Percentiles rank a stretch among this genome's conserved stretches.
Evolutionary conservation across 2,329 filamentous ascomycete species (phyloP).

Genomic region (Fusarium albidum): DNA sequence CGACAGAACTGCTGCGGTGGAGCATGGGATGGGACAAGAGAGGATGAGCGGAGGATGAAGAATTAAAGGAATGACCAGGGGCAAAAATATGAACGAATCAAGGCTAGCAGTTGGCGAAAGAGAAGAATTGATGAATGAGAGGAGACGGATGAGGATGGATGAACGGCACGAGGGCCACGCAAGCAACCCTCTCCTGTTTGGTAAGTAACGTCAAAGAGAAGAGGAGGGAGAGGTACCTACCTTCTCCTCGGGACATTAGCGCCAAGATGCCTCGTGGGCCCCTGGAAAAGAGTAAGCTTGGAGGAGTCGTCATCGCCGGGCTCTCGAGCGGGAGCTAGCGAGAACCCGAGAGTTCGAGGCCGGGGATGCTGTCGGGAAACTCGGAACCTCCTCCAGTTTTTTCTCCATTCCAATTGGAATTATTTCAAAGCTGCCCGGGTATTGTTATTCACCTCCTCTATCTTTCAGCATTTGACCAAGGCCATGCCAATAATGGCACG

Average conservation of each 20-base stretch:
- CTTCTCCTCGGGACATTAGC: slow-evolving; percentile 28
- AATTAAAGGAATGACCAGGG: slow-evolving; percentile 27
- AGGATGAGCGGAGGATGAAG: slow-evolving; percentile 22
- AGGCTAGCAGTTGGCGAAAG: slow-evolving; percentile 7
- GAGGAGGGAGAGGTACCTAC: neutral
- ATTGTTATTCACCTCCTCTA: neutral
- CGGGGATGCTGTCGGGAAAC: neutral
- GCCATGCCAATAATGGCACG: neutral
- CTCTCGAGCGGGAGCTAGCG: slow-evolving; percentile 3
- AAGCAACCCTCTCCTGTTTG: slow-evolving; percentile 19
- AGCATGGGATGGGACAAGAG: slow-evolving; percentile 33
- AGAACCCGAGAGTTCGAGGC: slow-evolving; percentile 2
- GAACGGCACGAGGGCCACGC: slow-evolving; percentile 36
- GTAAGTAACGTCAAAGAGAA: no score
- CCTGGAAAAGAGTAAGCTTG: slow-evolving; percentile 20
- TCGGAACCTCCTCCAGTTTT: neutral
- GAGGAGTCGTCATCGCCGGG: slow-evolving; percentile 27
- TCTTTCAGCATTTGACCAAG: neutral
- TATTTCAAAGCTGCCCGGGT: no score
- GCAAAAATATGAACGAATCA: slow-evolving; percentile 27
- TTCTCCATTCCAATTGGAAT: neutral
- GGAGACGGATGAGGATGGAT: slow-evolving; percentile 30
- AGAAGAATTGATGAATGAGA: slow-evolving; percentile 25
- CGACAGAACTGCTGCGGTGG: slow-evolving; percentile 28
- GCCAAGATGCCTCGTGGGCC: slow-evolving; percentile 32